Evolutionary conservation across 768 basidiomycete genomes (phyloP), one percentile per base, ranked within the genome.

Genomic region (Gloeopeniophorella convolvens): DNA sequence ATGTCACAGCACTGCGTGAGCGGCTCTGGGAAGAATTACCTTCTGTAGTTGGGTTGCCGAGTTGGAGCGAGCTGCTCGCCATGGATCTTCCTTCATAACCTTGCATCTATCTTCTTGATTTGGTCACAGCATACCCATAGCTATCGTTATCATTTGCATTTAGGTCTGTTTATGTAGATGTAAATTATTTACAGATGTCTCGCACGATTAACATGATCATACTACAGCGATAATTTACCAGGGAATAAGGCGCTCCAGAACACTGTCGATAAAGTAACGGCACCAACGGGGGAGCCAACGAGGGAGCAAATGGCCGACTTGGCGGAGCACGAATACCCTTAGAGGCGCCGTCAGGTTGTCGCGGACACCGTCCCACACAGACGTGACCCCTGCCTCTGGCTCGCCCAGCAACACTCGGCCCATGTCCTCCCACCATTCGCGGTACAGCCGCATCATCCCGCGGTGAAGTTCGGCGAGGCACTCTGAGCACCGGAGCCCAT

Each of bases 1-100:
- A 79, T 30, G 73, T 72, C 3, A 58, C 62, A 4, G 45, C 52
- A 2, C 60, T 71, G 20, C 66, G 79, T 15, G 57, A 68, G 47
- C 62, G 68, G 50, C 62, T 71, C 1, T 80, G 80, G 80, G 63
- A 69, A 16, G 68, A 69, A 28, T 62, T 82, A 26, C 80, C 78
- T 10, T 50, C 59, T 2, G 58, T 77, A 34, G 58, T 74, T 12
- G 72, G 72, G 4, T 64, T 80, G 23, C 72, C 77, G 1, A 50
- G 60, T 28, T 82, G 80, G 80, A 62, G 67, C 32, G 71, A 72
- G 41, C 53, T 74, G 50, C 54, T 65, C 39, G 60, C 56, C 20
- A 50, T 59, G 48, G 70, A 72, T 45, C 54, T 70, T 41, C 48
- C 56, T 26, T 33, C 56, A 4, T 46, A 34, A 42, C 39, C n/a